phyloP scores from a whole-genome alignment of 805 yeast species.

The Candida stauntonica region DNA sequence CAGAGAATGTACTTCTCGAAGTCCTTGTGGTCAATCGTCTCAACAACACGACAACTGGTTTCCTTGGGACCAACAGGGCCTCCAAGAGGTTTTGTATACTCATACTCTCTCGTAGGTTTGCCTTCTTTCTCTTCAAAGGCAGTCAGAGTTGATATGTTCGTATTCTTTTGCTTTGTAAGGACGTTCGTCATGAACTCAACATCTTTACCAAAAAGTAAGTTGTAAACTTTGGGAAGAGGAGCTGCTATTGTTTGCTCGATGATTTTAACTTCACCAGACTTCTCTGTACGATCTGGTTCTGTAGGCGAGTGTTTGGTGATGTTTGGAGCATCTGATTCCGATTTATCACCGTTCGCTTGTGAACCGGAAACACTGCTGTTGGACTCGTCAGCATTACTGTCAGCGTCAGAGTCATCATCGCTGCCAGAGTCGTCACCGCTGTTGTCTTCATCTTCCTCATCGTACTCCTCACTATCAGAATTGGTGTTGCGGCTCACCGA shows the following conservation, averaged over 20 bases:
- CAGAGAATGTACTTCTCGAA: slow-evolving; percentile 44
- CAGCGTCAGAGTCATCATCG: slow-evolving; percentile 11
- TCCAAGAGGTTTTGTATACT: slow-evolving; percentile 59
- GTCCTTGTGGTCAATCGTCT: slow-evolving; percentile 50
- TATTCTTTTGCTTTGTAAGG: slow-evolving; percentile 58
- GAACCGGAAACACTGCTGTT: slow-evolving; percentile 6
- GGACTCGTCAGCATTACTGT: slow-evolving; percentile 13
- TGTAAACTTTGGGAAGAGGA: slow-evolving; percentile 60
- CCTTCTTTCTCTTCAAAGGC: slow-evolving; percentile 31
- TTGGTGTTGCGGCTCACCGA: slow-evolving; percentile 21
- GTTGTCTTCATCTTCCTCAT: slow-evolving; percentile 8
- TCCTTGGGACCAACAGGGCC: slow-evolving; percentile 76
- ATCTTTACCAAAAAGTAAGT: slow-evolving; percentile 60
- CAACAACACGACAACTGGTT: slow-evolving; percentile 61
- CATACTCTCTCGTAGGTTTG: slow-evolving; percentile 41
- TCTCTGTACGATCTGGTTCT: slow-evolving; percentile 36
- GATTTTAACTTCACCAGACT: slow-evolving; percentile 50
- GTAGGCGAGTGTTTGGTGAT: slow-evolving; percentile 44
- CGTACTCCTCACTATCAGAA: slow-evolving; percentile 6
- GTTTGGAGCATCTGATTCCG: slow-evolving; percentile 2
- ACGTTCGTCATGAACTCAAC: slow-evolving; percentile 39
- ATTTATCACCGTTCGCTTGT: slow-evolving; percentile 6
- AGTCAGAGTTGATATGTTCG: slow-evolving; percentile 49
- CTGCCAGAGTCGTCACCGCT: slow-evolving; percentile 10
- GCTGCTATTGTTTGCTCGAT: slow-evolving; percentile 50